Base-by-base conservation (phyloP, 2,329 filamentous ascomycete genomes). In the Berkeleyomyces rouxiae region DNA sequence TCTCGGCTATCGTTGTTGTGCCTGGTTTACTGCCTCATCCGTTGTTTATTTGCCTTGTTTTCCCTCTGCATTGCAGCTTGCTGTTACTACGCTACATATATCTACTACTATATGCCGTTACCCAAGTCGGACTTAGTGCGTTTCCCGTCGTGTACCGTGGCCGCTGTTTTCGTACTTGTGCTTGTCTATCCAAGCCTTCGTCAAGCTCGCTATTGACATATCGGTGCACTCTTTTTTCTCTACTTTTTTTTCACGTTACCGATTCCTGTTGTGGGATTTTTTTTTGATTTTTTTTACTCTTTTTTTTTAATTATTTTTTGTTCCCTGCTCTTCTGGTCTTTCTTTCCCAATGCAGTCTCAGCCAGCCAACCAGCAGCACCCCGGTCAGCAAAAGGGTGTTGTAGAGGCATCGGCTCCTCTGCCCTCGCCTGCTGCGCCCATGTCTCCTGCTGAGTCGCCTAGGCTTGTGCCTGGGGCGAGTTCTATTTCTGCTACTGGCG, bases 401-500 rank as follows among this genome's bases (percentile, higher is more conserved):
- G 43, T 16, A 43, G 43, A 46, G 23, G 23, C 42, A 10, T 60
- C 44, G 58, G 39, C 23, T 60, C 58, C 58, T 44, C 44, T 36
- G 40, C 42, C 58, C 6, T 60, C 42, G 46, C 59, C 47, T 53
- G 13, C 40, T 46, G n/a, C 46, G 33, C 49, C 49, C 49, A 53
- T 53, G 49, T 53, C 49, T 23, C 31, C 36, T 53, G 33, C 49
- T 53, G 23, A 53, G 33, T 53, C 49, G 49, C 49, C 49, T 53
- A 36, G 10, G 49, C 31, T 36, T 53, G 57, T 59, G 57, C 57
- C 61, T 49, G 49, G 40, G 40, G 16, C 36, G 7, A 59, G 46
- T 63, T 63, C 61, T 63, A 59, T 58, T 58, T 59, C 61, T 63
- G 55, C 33, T 43, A 36, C 61, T 49, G 55, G 53, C 46, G 43